Conservation (phyloP, 1,139 yeast genomes). For the Geotrichum histeridarum region DNA sequence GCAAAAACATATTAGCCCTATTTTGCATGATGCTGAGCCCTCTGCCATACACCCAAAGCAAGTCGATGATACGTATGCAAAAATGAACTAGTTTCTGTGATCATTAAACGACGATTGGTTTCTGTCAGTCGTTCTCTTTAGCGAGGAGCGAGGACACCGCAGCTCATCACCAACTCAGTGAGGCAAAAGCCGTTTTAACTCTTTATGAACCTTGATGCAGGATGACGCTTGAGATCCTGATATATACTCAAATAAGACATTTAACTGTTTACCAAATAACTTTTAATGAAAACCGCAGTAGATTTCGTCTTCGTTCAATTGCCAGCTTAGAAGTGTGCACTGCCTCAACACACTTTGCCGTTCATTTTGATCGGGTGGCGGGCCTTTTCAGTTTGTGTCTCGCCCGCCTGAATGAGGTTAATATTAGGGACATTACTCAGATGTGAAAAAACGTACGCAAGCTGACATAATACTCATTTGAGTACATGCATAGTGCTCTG, state of each 20-base stretch:
- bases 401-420: no score
- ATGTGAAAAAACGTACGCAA: no score
- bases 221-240: no score
- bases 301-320: no score
- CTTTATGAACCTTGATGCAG: no score
- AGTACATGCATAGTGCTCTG: background rate
- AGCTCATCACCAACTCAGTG: background rate
- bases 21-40: constrained; percentile 7
- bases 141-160: no score
- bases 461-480: constrained; percentile 1
- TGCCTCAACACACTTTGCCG: background rate
- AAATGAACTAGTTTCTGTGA: no score
- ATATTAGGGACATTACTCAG: no score
- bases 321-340: background rate
- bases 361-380: background rate
- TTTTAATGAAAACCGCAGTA: no score
- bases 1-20: background rate
- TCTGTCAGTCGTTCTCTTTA: background rate
- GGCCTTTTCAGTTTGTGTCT: background rate
- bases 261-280: no score
- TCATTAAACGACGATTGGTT: no score
- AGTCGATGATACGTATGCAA: background rate
- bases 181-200: background rate
- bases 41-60: constrained; percentile 2
- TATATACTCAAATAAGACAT: no score